Evolutionary conservation across 2,329 filamentous ascomycete species (phyloP), one percentile per base, ranked within the genome.

Genomic region (Cladosporium phlei): DNA sequence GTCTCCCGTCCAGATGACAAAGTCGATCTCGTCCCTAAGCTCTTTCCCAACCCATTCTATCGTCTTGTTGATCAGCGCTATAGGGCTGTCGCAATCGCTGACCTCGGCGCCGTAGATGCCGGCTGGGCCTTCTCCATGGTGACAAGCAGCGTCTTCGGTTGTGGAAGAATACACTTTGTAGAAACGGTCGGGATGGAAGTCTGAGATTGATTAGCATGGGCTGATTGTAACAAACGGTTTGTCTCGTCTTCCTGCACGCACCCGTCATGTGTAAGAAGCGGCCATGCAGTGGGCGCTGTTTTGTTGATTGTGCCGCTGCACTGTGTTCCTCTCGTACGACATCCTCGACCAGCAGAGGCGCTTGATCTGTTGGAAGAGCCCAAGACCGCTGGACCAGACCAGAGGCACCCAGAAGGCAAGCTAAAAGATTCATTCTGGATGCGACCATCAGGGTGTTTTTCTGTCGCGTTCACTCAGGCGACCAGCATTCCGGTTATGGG

Each of bases 231-330:
- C n/a, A n/a, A n/a, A n/a, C n/a, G n/a, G n/a, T n/a, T n/a, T n/a
- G 44, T 47, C 46, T 48, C 49, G 12, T 29, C 38, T n/a, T 3
- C 8, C 6, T 20, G 12, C 4, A 64, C 75, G 52, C 71, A 91
- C 88, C 89, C 69, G 88, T 93, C 57, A 95, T 86, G 68, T 95
- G 88, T 62, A 95, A 75, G 70, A 95, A 95, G 63, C 79, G 80
- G 54, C 88, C 88, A 38, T 66, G 66, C 43, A 72, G 58, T 11
- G 51, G 50, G 2, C 55, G 50, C 38, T 53, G 50, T 54, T 52
- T 53, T 38, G 34, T 38, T 20, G 37, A 9, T 21, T 47, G 34
- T 25, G 22, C 32, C 32, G 11, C n/a, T n/a, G n/a, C 32, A 29
- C 37, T 22, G n/a, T 43, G 39, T 17, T 33, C 16, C 9, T 2